Evolutionary conservation across 441 rosid species (phyloP), one percentile per base, ranked within the genome.

Genomic region (Heliophila coronopifolia): DNA sequence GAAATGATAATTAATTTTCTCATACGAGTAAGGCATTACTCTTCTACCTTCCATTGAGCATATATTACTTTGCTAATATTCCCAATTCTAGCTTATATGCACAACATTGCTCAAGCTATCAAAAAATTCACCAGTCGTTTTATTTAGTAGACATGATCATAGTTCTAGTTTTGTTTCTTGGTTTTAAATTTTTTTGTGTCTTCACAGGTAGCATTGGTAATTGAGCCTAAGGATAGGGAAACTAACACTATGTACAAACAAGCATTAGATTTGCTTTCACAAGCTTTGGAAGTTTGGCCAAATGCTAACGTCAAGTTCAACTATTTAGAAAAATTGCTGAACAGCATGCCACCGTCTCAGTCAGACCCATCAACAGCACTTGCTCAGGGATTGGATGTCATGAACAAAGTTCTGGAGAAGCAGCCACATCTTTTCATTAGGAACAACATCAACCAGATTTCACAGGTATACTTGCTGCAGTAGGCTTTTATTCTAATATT

Each of bases 1-100:
- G 99, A 94, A 73, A 94, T 90, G 99, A 86, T 94, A 43, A 94
- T 94, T 73, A 94, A 86, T 70, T 93, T 93, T 71, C 95, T 93
- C 30, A 89, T 93, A 70, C 66, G 97, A 59, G 99, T 93, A 70
- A 82, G 96, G 41, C 54, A 70, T 65, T 54, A 46, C 17, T 3
- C 52, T 33, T 9, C 4, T 44, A 44, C 5, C 47, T 35, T 36
- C 41, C 7, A 27, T 51, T 26, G 27, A 33, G 17, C 8, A 41
- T 15, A 18, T 60, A 13, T 42, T 17, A 49, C 43, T 32, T 59
- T 58, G 10, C 50, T 40, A 23, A 20, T 33, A 39, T 24, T 49
- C 35, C 9, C 39, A 34, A 3, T 34, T 42, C 14, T 42, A 50
- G 35, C 30, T 4, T 35, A 20, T 32, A 23, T 26, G 42, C 30